A percentile compares a stretch with the other conserved stretches of the same genome.
phyloP scores from a whole-genome alignment of 495 filamentous ascomycete species.

The Melanomma pulvis-pyrius region DNA sequence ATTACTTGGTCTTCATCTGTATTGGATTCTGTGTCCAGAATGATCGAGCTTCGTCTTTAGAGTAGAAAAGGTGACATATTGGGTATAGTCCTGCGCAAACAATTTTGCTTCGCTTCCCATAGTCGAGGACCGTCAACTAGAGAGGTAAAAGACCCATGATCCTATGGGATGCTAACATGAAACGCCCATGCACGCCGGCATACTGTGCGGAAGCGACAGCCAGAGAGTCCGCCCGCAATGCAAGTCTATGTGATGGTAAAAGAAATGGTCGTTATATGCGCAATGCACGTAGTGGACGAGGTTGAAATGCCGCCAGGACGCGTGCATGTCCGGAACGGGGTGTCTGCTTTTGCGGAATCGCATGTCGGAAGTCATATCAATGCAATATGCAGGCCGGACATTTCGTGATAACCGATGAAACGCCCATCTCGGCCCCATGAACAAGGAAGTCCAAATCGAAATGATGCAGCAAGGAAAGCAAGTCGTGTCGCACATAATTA shows the following conservation, averaged over 20 bases:
- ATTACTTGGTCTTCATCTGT: neutral
- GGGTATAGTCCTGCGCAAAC: neutral
- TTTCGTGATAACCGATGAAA: neutral
- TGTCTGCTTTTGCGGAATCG: neutral
- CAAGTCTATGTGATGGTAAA: slow-evolving; percentile 11
- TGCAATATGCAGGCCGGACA: neutral
- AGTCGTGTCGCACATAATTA: too few relatives aligned
- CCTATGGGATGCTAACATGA: neutral
- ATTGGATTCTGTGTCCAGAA: neutral
- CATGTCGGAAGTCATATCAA: neutral
- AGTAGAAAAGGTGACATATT: neutral
- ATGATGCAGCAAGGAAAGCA: neutral
- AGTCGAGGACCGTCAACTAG: neutral
- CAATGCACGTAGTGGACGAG: neutral
- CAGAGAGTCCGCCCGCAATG: slow-evolving; percentile 1
- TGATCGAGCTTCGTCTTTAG: neutral
- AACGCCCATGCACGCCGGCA: slow-evolving; percentile 1
- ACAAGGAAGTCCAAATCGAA: neutral
- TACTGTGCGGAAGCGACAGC: slow-evolving; percentile 1
- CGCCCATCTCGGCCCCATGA: neutral
- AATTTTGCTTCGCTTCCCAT: neutral
- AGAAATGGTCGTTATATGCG: neutral
- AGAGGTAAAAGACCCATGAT: neutral
- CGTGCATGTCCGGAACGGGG: neutral
- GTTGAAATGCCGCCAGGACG: slow-evolving; percentile 1